Base-by-base conservation (phyloP, 352 stramenopile genomes). In the Pythium monospermum region DNA sequence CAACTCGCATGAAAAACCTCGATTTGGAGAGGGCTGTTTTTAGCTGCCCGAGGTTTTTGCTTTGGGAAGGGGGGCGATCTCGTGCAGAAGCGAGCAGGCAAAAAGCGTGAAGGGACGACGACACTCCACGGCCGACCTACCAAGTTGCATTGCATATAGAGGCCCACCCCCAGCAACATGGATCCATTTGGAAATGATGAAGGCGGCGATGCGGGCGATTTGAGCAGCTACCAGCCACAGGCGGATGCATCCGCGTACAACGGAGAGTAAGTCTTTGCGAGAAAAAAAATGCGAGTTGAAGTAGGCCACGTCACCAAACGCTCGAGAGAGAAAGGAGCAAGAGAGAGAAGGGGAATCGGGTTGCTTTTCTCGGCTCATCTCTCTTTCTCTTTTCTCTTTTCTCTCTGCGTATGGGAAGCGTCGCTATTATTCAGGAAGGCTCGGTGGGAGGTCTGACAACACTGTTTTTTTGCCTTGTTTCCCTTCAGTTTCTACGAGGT, bases 221-320 rank as follows among this genome's bases (percentile, higher is more conserved):
- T 88, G 32, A 75, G 58, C 57, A 75, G 71, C 61, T 88, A 86
- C 69, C 72, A 74, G 61, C 57, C 77, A 39, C 73, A 75, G 22
- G 47, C 45, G 6, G 74, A 85, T 38, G 63, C 68, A 46, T 60
- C 61, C 23, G 48, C 54, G 32, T 66, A 59, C 52, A 68, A 68
- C 18, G 67, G 71, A 64, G 74, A 86, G 77, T 86, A 35, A 48
- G 76, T 79, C 8, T 11, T 12, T n/a, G n/a, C n/a, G n/a, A n/a
- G n/a, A n/a, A 7, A 11, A 6, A 16, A 25, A 8, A 13, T 28
- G 12, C 22, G 28, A 47, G 33, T 59, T 59, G 51, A 59, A 51
- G 42, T 51, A 33, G 33, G 15, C n/a, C n/a, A n/a, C n/a, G n/a
- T n/a, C n/a, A n/a, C n/a, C n/a, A n/a, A n/a, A n/a, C n/a, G n/a